Percentiles rank a stretch among this genome's conserved stretches.
Conservation (phyloP, 1,139 yeast species). For the Scheffersomyces parashehatae region DNA sequence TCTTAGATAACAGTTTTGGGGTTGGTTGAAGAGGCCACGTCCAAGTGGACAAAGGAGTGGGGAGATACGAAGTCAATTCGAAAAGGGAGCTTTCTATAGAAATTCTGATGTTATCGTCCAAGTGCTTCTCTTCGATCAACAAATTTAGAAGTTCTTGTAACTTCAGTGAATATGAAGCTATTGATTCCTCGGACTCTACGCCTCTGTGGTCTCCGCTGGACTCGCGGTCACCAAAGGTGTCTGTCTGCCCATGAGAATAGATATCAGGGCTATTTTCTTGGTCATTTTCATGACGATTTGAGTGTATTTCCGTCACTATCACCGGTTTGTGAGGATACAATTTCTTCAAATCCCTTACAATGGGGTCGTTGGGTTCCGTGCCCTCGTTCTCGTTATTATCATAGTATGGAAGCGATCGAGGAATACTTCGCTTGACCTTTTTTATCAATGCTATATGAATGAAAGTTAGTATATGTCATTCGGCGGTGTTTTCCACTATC, state of each 20-base stretch:
- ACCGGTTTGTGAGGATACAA: constrained; percentile 28
- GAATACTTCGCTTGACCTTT: constrained; percentile 12
- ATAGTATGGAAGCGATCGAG: constrained; percentile 11
- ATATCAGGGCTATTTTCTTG: neutral
- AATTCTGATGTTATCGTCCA: constrained; percentile 33
- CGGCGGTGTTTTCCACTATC: too few species aligned
- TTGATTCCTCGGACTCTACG: constrained; percentile 11
- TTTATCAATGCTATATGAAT: constrained; percentile 13
- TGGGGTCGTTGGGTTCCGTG: constrained; percentile 23
- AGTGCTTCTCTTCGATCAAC: constrained; percentile 25
- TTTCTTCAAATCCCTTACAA: constrained; percentile 31
- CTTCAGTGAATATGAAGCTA: constrained; percentile 26
- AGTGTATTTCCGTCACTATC: constrained; percentile 9
- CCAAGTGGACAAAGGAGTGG: constrained; percentile 17
- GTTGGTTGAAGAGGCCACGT: constrained; percentile 6
- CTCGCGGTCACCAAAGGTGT: neutral
- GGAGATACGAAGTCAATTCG: constrained; percentile 30
- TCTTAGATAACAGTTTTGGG: too few species aligned
- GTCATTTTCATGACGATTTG: neutral
- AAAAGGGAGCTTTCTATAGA: constrained; percentile 27
- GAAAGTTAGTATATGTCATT: too few species aligned
- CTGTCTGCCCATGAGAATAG: neutral
- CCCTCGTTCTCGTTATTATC: constrained; percentile 2
- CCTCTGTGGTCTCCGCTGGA: constrained; percentile 1
- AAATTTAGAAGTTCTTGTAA: constrained; percentile 31